Evolutionary conservation across 129 eudicot species (phyloP).

Genomic region (Centella asiatica): DNA sequence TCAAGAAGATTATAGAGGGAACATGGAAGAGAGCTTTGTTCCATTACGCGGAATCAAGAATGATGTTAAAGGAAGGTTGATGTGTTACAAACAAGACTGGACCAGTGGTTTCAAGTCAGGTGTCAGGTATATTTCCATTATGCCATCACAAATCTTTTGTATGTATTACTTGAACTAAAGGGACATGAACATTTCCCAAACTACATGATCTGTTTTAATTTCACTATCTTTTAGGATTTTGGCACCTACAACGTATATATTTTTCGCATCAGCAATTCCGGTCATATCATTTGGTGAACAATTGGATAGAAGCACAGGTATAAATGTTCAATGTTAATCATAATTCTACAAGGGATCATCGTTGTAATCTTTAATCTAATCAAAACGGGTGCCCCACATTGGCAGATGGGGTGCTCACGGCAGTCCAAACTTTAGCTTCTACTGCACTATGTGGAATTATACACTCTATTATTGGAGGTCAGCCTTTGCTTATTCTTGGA

Average conservation of each 20-base stretch:
- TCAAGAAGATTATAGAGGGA: neutral
- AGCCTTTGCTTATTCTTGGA: conserved; percentile 16
- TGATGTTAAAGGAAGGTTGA: conserved; percentile 18
- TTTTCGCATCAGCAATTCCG: conserved; percentile 14
- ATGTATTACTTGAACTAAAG: neutral
- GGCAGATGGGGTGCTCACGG: conserved; percentile 12
- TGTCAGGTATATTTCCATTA: conserved; percentile 5
- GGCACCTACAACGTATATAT: conserved; percentile 17
- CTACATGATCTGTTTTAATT: neutral
- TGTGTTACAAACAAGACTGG: conserved; percentile 26
- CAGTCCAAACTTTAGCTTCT: conserved; percentile 15
- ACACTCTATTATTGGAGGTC: conserved; percentile 15
- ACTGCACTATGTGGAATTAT: conserved; percentile 17
- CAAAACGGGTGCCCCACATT: neutral
- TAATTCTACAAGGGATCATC: neutral
- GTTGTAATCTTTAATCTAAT: neutral
- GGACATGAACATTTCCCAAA: neutral
- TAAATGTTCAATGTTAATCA: neutral
- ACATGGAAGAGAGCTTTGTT: conserved; percentile 7
- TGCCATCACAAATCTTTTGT: neutral
- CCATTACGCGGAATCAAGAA: conserved; percentile 18
- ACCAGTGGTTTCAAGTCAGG: conserved; percentile 6
- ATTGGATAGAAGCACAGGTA: conserved; percentile 11
- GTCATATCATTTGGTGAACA: conserved; percentile 18
- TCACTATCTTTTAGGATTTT: neutral